These are phyloP conservation scores for Fusarium secorum DNA, from an alignment of 2,329 filamentous ascomycete species.

Conservation along the genomic window DNA sequence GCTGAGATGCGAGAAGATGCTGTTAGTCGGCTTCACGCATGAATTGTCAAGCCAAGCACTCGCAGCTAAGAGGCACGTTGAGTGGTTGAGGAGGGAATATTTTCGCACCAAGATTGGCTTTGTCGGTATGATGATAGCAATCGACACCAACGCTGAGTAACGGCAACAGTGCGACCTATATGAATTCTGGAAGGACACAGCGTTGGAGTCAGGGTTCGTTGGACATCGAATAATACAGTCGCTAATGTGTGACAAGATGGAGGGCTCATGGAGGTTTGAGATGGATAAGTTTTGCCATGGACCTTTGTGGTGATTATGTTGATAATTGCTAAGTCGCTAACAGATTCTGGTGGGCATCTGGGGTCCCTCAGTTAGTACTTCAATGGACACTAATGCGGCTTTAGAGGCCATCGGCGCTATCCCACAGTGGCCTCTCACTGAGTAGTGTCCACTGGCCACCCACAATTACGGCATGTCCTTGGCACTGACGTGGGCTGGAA, in stretches of 20 bases:
- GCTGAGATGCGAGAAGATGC: constrained; percentile 20
- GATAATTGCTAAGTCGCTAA: neutral
- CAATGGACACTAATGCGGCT: constrained; percentile 10
- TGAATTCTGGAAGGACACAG: constrained; percentile 29
- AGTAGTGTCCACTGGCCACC: constrained; percentile 18
- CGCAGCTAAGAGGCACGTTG: constrained; percentile 26
- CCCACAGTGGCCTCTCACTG: constrained; percentile 24
- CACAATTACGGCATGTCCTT: constrained; percentile 35
- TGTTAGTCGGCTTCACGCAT: constrained; percentile 33
- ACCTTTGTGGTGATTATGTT: constrained; percentile 28
- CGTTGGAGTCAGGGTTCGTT: constrained; percentile 30
- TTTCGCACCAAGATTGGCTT: constrained; percentile 27
- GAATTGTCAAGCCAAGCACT: constrained; percentile 28
- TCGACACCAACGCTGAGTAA: constrained; percentile 24
- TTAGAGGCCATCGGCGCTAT: constrained; percentile 10
- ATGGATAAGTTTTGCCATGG: constrained; percentile 42
- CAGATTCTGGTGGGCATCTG: fast-evolving
- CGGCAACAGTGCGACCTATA: constrained; percentile 17
- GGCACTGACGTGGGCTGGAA: constrained; percentile 34
- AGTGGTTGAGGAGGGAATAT: constrained; percentile 26
- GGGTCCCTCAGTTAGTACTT: neutral
- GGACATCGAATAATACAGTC: constrained; percentile 33
- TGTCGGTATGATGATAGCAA: constrained; percentile 24
- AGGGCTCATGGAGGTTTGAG: constrained; percentile 42
- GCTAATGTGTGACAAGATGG: constrained; percentile 36